phyloP scores from a whole-genome alignment of 2,329 filamentous ascomycete genomes.

The Fusarium palustre region DNA sequence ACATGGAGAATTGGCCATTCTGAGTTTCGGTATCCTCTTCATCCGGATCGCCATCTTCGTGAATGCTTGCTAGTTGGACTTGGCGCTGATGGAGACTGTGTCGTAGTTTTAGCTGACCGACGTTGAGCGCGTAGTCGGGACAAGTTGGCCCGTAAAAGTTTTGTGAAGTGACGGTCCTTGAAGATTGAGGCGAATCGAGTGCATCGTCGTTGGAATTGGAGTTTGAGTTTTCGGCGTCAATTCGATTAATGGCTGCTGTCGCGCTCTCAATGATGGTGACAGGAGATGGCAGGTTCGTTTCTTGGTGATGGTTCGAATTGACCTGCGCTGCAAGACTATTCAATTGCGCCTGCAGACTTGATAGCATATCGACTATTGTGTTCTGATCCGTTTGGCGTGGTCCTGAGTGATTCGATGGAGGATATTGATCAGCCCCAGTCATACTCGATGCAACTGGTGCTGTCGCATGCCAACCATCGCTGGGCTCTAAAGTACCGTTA shows the following conservation, averaged over 20 bases:
- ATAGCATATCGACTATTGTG: slow-evolving; percentile 26
- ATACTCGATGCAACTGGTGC: neutral
- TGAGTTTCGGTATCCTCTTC: slow-evolving; percentile 5
- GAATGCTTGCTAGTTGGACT: slow-evolving; percentile 29
- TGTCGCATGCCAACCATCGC: slow-evolving; percentile 7
- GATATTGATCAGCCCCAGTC: neutral
- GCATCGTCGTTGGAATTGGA: neutral
- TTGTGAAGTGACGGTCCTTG: slow-evolving; percentile 13
- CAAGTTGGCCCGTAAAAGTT: slow-evolving; percentile 45
- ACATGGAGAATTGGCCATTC: neutral
- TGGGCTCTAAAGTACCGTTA: slow-evolving; percentile 1
- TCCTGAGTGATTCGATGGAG: neutral
- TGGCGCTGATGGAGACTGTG: slow-evolving; percentile 26
- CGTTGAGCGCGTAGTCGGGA: slow-evolving; percentile 46
- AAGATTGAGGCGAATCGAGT: neutral
- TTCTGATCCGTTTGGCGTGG: slow-evolving; percentile 13
- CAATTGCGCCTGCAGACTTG: slow-evolving; percentile 21
- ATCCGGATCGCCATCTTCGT: slow-evolving; percentile 20
- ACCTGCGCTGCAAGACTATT: slow-evolving; percentile 30
- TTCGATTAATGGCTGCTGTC: neutral
- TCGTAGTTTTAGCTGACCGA: slow-evolving; percentile 39
- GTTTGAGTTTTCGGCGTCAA: neutral
- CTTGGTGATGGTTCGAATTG: neutral
- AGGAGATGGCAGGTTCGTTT: slow-evolving; percentile 5
- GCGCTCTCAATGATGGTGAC: neutral